A percentile compares a stretch with the other conserved stretches of the same genome.
These are phyloP conservation scores for Apiospora koreana DNA, from an alignment of 2,329 filamentous ascomycete species.

Conservation along the genomic window DNA sequence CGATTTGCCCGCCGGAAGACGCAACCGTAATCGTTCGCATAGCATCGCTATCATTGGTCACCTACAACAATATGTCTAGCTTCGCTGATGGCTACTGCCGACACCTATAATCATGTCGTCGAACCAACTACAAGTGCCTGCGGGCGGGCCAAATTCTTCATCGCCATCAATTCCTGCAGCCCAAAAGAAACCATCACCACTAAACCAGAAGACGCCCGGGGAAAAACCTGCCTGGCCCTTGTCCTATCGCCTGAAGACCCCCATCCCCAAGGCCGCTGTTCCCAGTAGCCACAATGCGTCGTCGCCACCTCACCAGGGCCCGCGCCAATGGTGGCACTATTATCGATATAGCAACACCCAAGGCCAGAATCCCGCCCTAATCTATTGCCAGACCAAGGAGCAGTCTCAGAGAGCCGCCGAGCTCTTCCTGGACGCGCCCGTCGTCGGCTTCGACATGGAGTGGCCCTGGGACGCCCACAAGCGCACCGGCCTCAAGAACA, in stretches of 20 bases:
- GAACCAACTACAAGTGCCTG: not conserved
- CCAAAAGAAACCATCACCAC: not conserved
- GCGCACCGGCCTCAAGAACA: constrained; percentile 19
- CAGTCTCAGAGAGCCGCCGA: constrained; percentile 24
- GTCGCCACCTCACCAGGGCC: not conserved
- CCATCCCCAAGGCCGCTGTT: not conserved
- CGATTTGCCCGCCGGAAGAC: too few species aligned
- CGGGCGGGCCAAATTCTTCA: not conserved
- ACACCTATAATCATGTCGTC: not conserved
- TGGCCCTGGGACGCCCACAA: constrained; percentile 22
- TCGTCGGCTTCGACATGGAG: constrained; percentile 32
- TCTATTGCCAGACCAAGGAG: constrained; percentile 21
- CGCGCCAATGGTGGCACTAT: constrained; percentile 18
- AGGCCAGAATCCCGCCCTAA: constrained; percentile 15
- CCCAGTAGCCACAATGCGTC: not conserved
- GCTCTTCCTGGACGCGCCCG: constrained; percentile 23
- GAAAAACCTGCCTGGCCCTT: not conserved
- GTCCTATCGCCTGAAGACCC: not conserved
- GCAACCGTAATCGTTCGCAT: not conserved
- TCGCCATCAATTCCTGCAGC: not conserved
- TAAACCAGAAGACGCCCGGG: not conserved
- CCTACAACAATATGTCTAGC: not conserved
- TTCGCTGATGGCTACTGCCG: not conserved
- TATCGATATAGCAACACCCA: constrained; percentile 21
- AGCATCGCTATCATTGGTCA: not conserved